A percentile compares a stretch with the other conserved stretches of the same genome.
These are phyloP conservation scores for Suillus decipiens DNA, from an alignment of 768 basidiomycete genomes.

Conservation along the genomic window DNA sequence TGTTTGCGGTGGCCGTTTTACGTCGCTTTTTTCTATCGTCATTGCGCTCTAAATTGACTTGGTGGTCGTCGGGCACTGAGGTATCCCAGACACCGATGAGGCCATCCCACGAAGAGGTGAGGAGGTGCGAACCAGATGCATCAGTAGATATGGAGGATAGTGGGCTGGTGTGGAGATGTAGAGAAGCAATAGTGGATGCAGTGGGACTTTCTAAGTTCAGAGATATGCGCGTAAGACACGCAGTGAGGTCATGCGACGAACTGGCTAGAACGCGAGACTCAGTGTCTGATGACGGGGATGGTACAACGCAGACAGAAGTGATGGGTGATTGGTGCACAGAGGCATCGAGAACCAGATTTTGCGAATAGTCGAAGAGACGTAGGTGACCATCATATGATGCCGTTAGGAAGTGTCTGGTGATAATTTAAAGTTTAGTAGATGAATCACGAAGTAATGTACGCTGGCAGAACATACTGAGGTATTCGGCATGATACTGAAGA, in stretches of 20 bases:
- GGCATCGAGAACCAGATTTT: constrained; percentile 52
- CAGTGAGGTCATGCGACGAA: constrained; percentile 80
- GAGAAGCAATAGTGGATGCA: constrained; percentile 57
- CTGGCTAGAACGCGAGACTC: constrained; percentile 53
- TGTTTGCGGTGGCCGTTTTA: constrained; percentile 43
- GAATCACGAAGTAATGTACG: not conserved
- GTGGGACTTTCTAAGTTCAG: constrained; percentile 18
- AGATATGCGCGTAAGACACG: constrained; percentile 45
- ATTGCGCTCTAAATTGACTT: constrained; percentile 41
- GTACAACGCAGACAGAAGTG: constrained; percentile 62
- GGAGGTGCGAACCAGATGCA: constrained; percentile 56
- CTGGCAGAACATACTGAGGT: constrained; percentile 44
- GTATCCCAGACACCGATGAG: constrained; percentile 84
- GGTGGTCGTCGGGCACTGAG: constrained; percentile 58
- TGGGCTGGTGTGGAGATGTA: constrained; percentile 83
- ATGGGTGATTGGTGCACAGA: constrained; percentile 64
- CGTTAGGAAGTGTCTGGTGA: constrained; percentile 65
- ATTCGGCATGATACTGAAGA: constrained; percentile 70
- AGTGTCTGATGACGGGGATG: constrained; percentile 30
- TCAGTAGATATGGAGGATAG: constrained; percentile 71
- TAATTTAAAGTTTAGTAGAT: constrained; percentile 14
- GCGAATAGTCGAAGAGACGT: constrained; percentile 72
- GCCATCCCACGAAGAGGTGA: constrained; percentile 88
- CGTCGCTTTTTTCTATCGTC: constrained; percentile 59
- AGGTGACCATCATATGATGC: constrained; percentile 81